Evolutionary conservation across 345 rosid species (phyloP).

Genomic region (Salix viminalis): DNA sequence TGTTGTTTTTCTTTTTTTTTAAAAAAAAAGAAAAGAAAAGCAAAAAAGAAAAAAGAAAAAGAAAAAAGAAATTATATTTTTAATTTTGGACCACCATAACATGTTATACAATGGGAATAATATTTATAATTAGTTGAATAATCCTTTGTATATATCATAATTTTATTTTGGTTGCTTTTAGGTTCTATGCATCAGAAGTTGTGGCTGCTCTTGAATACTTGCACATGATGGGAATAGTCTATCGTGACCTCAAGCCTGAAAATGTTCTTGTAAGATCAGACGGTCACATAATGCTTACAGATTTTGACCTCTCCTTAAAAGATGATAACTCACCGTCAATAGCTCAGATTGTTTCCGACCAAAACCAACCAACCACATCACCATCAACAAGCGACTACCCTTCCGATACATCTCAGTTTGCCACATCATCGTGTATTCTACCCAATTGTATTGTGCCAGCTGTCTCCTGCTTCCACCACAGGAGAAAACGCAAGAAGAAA

Average conservation of each 20-base stretch:
- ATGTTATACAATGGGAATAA: background rate
- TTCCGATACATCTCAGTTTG: constrained; percentile 13
- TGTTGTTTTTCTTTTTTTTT: too few relatives aligned
- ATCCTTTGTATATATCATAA: background rate
- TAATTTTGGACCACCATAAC: too few relatives aligned
- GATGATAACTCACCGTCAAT: constrained; percentile 33
- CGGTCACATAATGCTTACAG: constrained; percentile 71
- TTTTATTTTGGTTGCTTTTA: background rate
- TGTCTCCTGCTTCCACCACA: constrained; percentile 48
- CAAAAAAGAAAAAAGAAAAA: too few relatives aligned
- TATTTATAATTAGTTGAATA: background rate
- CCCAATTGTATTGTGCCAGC: constrained; percentile 54
- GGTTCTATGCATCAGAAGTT: constrained; percentile 58
- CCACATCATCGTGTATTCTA: constrained; percentile 46
- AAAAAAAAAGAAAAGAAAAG: too few relatives aligned
- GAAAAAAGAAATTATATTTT: too few relatives aligned
- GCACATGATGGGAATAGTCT: constrained; percentile 63
- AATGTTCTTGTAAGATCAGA: constrained; percentile 56
- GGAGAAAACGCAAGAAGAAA: constrained; percentile 30
- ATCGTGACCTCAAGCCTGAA: constrained; percentile 66
- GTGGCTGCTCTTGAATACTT: constrained; percentile 54
- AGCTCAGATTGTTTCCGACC: constrained; percentile 40
- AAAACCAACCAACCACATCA: background rate
- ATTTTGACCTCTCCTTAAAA: constrained; percentile 61
- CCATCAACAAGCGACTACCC: background rate